phyloP scores from a whole-genome alignment of 2,329 filamentous ascomycete species.

The Aphanocladium album region DNA sequence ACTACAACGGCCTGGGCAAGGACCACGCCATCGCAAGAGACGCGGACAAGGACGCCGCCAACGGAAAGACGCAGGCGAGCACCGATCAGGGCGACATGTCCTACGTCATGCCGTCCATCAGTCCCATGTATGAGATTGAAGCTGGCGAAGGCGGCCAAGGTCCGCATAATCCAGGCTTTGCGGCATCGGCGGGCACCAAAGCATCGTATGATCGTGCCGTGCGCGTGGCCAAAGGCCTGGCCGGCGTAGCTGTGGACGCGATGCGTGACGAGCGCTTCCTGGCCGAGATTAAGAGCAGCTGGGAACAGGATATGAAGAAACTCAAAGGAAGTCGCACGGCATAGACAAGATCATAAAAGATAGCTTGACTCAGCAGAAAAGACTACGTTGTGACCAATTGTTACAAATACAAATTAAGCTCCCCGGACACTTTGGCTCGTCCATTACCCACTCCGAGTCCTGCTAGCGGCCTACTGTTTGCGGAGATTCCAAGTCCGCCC shows the following conservation, averaged over 20 bases:
- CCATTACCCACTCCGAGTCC: not conserved
- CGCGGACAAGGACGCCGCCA: slow-evolving; percentile 36
- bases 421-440: not conserved
- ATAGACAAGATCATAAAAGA: not conserved
- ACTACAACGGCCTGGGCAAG: slow-evolving; percentile 36
- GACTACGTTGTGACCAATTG: not conserved
- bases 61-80: slow-evolving; percentile 44
- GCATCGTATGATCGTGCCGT: slow-evolving; percentile 42
- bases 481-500: slow-evolving; percentile 8
- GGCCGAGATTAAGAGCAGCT: slow-evolving; percentile 30
- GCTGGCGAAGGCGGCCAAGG: slow-evolving; percentile 31
- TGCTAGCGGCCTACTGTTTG: not conserved
- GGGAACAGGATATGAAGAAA: slow-evolving; percentile 11
- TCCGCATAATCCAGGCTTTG: slow-evolving; percentile 50
- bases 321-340: not conserved
- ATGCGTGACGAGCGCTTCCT: slow-evolving; percentile 37
- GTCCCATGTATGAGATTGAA: slow-evolving; percentile 45
- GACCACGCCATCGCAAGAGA: slow-evolving; percentile 25
- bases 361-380: too few relatives aligned
- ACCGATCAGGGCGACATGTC: slow-evolving; percentile 57
- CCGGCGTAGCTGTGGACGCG: slow-evolving; percentile 44
- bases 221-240: slow-evolving; percentile 43
- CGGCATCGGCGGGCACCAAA: slow-evolving; percentile 43
- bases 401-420: not conserved
- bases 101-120: slow-evolving; percentile 52